These are phyloP conservation scores for Populus trichocarpa DNA, from an alignment of 441 rosid genomes.

Conservation along the genomic window DNA sequence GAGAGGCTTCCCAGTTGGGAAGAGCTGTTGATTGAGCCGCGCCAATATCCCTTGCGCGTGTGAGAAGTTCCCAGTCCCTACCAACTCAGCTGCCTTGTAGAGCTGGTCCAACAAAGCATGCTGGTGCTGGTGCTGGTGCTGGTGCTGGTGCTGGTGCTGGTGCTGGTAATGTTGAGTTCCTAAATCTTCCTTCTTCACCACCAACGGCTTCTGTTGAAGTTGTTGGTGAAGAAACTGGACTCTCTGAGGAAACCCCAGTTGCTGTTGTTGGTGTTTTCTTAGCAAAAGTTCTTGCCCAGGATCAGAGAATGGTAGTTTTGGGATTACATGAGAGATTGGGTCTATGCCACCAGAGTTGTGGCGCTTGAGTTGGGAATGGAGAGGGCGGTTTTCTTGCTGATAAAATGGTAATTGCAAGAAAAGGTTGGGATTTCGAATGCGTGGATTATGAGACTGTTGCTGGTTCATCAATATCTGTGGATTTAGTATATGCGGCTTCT, in stretches of 20 bases:
- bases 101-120: conserved; percentile 53
- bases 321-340: conserved; percentile 23
- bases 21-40: conserved; percentile 99
- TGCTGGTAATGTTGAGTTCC: conserved; percentile 5
- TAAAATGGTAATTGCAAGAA: conserved; percentile 32
- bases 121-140: conserved; percentile 35
- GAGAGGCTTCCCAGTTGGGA: conserved; percentile 60
- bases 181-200: conserved; percentile 29
- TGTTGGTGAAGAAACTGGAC: conserved; percentile 38
- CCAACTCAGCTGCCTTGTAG: conserved; percentile 54
- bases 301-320: conserved; percentile 33
- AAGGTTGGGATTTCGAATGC: conserved; percentile 33
- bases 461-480: conserved; percentile 33
- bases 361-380: conserved; percentile 43
- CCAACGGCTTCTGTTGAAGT: conserved; percentile 31
- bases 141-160: conserved; percentile 27
- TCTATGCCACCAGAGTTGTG: conserved; percentile 35
- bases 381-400: conserved; percentile 30
- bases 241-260: conserved; percentile 34
- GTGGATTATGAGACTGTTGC: conserved; percentile 27
- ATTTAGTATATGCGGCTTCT: conserved; percentile 40
- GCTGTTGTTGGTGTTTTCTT: conserved; percentile 32
- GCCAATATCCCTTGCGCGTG: conserved; percentile 99
- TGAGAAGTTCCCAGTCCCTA: conserved; percentile 56
- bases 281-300: conserved; percentile 29